phyloP scores from a whole-genome alignment of 345 rosid species.

The Rhodomyrtus tomentosa region DNA sequence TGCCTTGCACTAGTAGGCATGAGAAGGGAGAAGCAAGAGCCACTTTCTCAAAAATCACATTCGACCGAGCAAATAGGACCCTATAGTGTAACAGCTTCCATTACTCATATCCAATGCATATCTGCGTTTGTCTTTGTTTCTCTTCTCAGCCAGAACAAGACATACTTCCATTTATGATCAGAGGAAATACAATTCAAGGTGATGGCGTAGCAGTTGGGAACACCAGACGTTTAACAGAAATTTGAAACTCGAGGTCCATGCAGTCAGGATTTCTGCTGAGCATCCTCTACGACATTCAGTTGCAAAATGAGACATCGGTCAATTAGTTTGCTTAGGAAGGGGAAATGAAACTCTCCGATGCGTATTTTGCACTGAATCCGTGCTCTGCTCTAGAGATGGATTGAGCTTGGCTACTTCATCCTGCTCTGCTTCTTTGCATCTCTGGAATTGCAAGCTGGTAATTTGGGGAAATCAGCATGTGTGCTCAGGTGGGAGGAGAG shows the following conservation, averaged over 20 bases:
- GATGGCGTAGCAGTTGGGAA: background rate
- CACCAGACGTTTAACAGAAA: background rate
- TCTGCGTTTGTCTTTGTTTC: background rate
- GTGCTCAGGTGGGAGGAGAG: constrained; percentile 77
- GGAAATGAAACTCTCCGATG: constrained; percentile 66
- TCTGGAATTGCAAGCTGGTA: constrained; percentile 64
- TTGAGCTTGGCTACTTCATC: constrained; percentile 56
- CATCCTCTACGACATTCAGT: background rate
- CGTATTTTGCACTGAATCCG: constrained; percentile 23
- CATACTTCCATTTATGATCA: background rate
- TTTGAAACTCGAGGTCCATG: background rate
- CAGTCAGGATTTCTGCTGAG: background rate
- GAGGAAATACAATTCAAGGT: background rate
- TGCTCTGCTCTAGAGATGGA: constrained; percentile 35
- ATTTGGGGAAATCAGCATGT: constrained; percentile 62
- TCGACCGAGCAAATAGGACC: background rate
- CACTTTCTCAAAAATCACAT: background rate
- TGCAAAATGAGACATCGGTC: background rate
- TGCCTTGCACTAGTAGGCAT: background rate
- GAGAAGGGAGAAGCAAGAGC: background rate
- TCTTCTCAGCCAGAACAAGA: background rate
- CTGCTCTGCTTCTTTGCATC: constrained; percentile 70
- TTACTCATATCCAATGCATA: background rate
- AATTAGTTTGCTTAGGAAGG: constrained; percentile 36
- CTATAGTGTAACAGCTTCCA: background rate